These are phyloP conservation scores for Staphylotrichum longicolle DNA, from an alignment of 495 filamentous ascomycete species.

Conservation along the genomic window DNA sequence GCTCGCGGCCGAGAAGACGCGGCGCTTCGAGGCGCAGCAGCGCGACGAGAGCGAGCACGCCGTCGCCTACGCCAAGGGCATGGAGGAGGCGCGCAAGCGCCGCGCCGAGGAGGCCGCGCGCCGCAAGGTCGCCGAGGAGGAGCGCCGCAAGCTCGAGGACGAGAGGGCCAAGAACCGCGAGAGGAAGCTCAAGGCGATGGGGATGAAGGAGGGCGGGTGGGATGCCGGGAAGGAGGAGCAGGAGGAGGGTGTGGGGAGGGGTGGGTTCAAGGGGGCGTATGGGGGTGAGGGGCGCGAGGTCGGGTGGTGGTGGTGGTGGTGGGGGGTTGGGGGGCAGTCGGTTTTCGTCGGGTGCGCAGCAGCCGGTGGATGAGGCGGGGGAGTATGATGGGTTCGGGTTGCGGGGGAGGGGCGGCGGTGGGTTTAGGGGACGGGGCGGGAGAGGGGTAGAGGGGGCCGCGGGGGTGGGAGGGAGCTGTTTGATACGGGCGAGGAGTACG, in stretches of 20 bases:
- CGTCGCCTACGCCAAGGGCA: constrained; percentile 47
- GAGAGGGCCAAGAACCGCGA: constrained; percentile 49
- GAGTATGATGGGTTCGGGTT: constrained; percentile 31
- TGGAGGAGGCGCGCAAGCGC: constrained; percentile 50
- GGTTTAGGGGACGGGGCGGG: constrained; percentile 30
- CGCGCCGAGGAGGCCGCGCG: constrained; percentile 43
- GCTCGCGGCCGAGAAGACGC: constrained; percentile 45
- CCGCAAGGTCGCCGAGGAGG: constrained; percentile 41
- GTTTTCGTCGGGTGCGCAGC: constrained; percentile 24
- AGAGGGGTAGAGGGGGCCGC: constrained; percentile 22
- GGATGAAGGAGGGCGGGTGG: constrained; percentile 46
- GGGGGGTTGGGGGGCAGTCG: constrained; percentile 35
- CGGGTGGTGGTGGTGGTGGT: neutral
- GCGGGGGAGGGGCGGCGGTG: constrained; percentile 30
- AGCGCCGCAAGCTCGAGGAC: constrained; percentile 47
- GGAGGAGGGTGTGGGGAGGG: constrained; percentile 32
- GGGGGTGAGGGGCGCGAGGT: constrained; percentile 40
- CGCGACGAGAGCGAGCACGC: constrained; percentile 52
- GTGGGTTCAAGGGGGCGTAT: constrained; percentile 42
- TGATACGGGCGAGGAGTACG: constrained; percentile 18
- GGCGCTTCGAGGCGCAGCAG: constrained; percentile 50
- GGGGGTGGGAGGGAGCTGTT: constrained; percentile 25
- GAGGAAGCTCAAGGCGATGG: constrained; percentile 49
- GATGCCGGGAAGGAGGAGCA: constrained; percentile 45
- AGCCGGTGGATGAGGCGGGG: constrained; percentile 23